Evolutionary conservation across 192 early-diverging fungal species (phyloP), one percentile per base, ranked within the genome.

Genomic region (Backusella parvicylindrica): DNA sequence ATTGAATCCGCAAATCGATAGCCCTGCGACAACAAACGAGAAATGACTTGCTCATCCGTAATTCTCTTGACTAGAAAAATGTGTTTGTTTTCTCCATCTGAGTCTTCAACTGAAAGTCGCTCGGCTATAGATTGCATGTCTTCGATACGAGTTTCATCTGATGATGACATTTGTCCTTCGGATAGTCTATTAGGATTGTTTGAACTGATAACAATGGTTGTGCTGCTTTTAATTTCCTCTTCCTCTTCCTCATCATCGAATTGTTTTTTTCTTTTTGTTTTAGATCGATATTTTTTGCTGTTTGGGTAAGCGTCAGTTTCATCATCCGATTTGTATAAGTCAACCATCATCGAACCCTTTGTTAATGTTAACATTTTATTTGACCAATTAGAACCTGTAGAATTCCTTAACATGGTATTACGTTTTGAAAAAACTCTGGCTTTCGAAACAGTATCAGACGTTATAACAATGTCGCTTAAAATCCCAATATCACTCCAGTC

Each of bases 1-100:
- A 53, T 26, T 13, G 83, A 66, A 9, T 77, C 75, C n/a, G 75
- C 69, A 60, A 84, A 84, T 41, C 78, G 77, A 69, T 75, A 82
- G 12, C 83, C 83, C 32, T 74, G 75, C 16, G 64, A 47, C 30
- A 74, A 33, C 11, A 82, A 75, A 16, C 66, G 50, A 16, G 79
- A 64, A 2, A 66, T 32, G 9, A 63, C 68, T 33, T 64, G 38
- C 30, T 64, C 70, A 16, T 41, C 40, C 6, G 30, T 37, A 6
- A 84, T 12, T 32, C 79, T 71, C 23, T 64, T 70, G 28, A 82
- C 83, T 6, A 82, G 31, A 40, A 84, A 81, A 36, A 84, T 68
- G 35, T 77, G 76, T 26, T 79, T 70, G 13, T 77, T 64, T 49
- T 77, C 68, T 30, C 68, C 8, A 47, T 70, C 40, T 2, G 37